phyloP scores from a whole-genome alignment of 1,139 yeast genomes.

The Candida anutae region DNA sequence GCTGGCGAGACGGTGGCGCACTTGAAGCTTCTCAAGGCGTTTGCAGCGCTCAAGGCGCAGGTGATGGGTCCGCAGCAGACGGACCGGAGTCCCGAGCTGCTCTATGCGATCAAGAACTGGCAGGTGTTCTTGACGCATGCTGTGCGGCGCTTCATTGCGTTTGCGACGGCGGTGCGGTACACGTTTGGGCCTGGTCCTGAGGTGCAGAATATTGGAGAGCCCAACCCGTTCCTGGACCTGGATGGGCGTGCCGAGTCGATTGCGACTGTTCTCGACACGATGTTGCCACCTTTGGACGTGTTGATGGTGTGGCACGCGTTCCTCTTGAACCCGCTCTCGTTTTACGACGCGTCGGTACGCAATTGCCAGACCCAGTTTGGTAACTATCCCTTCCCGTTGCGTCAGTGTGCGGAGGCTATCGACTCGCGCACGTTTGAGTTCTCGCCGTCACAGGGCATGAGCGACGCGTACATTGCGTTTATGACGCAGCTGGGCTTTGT shows the following conservation, averaged over 20 bases:
- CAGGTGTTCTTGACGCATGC: slow-evolving; percentile 22
- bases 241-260: slow-evolving; percentile 1
- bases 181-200: background rate
- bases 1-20: slow-evolving; percentile 16
- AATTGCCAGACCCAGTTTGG: slow-evolving; percentile 16
- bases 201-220: background rate
- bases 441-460: slow-evolving; percentile 6
- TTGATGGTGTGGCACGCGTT: slow-evolving; percentile 35
- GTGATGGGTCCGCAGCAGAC: slow-evolving; percentile 5
- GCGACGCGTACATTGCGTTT: slow-evolving; percentile 4
- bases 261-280: slow-evolving; percentile 2
- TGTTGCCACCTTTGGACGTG: slow-evolving; percentile 29
- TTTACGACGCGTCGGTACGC: slow-evolving; percentile 21
- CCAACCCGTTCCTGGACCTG: too few species aligned
- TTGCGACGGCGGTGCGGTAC: slow-evolving; percentile 14
- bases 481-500: slow-evolving; percentile 3
- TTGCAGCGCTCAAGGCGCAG: slow-evolving; percentile 15
- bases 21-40: slow-evolving; percentile 23
- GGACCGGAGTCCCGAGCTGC: slow-evolving; percentile 1
- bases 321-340: slow-evolving; percentile 19
- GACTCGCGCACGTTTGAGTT: slow-evolving; percentile 15
- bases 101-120: slow-evolving; percentile 16
- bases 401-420: slow-evolving; percentile 13
- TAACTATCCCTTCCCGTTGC: slow-evolving; percentile 20
- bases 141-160: slow-evolving; percentile 21